Conservation (phyloP, 768 basidiomycete species). For the Ramaria rubella region DNA sequence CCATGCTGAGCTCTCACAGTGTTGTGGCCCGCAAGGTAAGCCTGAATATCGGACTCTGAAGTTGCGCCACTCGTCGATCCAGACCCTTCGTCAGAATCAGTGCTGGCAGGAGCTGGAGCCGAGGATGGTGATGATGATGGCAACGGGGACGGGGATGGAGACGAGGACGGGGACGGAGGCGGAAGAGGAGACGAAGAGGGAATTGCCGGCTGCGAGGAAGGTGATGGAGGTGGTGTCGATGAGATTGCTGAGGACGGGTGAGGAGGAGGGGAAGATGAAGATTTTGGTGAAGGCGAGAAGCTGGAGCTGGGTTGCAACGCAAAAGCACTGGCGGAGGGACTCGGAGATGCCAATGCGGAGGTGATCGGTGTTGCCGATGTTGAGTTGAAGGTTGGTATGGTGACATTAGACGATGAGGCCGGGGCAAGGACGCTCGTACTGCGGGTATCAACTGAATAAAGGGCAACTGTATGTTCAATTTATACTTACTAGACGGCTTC, state of each 20-base stretch:
- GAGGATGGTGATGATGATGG: neutral
- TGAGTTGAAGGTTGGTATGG: neutral
- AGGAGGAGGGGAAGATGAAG: neutral
- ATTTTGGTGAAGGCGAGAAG: neutral
- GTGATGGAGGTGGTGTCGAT: neutral
- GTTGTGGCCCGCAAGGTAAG: slow-evolving; percentile 60
- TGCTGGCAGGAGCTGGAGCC: neutral
- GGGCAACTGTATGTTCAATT: neutral
- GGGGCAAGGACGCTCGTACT: neutral
- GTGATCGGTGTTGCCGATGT: neutral
- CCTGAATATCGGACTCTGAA: slow-evolving; percentile 41
- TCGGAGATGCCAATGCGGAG: neutral
- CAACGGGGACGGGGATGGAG: slow-evolving; percentile 14
- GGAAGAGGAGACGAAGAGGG: slow-evolving; percentile 16
- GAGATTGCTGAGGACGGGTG: neutral
- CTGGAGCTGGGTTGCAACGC: neutral
- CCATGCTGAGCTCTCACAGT: slow-evolving; percentile 54
- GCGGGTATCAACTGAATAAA: neutral
- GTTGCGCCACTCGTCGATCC: slow-evolving; percentile 15
- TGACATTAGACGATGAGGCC: neutral
- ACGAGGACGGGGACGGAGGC: slow-evolving; percentile 13
- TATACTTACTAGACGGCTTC: neutral
- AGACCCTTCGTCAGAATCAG: slow-evolving; percentile 12
- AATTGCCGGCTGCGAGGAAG: slow-evolving; percentile 4
- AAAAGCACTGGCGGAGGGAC: neutral